Percentiles rank a stretch among this genome's conserved stretches.
These are phyloP conservation scores for Leishmania turanica DNA, from an alignment of 208 protist species.

Conservation along the genomic window DNA sequence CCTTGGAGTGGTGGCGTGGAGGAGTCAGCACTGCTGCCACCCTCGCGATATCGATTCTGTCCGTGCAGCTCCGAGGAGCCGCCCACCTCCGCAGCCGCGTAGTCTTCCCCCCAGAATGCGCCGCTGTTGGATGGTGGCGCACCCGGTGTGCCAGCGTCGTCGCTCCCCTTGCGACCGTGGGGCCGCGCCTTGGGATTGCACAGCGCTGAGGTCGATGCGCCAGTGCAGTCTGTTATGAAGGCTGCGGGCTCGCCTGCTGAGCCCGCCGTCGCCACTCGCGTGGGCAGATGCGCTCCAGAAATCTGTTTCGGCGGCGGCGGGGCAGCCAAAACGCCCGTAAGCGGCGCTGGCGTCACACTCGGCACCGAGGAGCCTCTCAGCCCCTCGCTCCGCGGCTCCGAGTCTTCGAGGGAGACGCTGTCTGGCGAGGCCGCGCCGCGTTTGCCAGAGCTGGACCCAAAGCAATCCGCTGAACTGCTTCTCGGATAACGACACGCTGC, in stretches of 20 bases:
- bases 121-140: not conserved
- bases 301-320: not conserved
- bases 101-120: not conserved
- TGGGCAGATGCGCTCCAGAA: not conserved
- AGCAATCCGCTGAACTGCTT: constrained; percentile 8
- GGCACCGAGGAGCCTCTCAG: not conserved
- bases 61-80: not conserved
- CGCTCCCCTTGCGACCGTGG: not conserved
- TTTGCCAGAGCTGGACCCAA: not conserved
- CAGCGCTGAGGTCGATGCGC: not conserved
- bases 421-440: not conserved
- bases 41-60: not conserved
- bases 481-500: constrained; percentile 2
- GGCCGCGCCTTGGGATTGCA: not conserved
- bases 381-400: constrained; percentile 15
- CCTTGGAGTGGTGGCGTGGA: not conserved
- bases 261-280: not conserved
- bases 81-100: not conserved
- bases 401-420: constrained; percentile 15
- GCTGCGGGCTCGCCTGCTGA: not conserved
- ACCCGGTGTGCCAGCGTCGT: not conserved
- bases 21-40: not conserved
- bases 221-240: not conserved
- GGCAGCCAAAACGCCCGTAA: not conserved
- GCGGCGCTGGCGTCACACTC: not conserved